Evolutionary conservation across 2,329 filamentous ascomycete species (phyloP).

Genomic region (Aspergillus pseudoviridinutans): DNA sequence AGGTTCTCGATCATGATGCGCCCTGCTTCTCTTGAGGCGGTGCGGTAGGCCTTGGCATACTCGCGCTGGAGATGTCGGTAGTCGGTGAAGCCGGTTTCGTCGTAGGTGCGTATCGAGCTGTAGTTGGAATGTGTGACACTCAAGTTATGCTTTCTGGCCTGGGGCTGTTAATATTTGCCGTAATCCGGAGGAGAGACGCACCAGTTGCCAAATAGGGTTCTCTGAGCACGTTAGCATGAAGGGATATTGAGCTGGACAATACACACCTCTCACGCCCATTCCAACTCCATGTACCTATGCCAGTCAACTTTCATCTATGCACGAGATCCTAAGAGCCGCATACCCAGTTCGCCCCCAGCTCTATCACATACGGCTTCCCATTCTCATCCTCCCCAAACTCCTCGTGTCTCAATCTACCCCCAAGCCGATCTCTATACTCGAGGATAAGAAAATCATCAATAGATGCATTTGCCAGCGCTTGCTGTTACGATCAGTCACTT

Average conservation of each 20-base stretch:
- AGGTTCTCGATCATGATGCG: conserved; percentile 55
- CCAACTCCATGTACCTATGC: conserved; percentile 42
- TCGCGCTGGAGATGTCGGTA: conserved; percentile 50
- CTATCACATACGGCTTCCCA: conserved; percentile 55
- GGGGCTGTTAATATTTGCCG: neutral
- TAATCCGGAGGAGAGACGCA: neutral
- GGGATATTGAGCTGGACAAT: too few relatives aligned
- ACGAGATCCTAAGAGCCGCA: neutral
- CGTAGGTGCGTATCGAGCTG: conserved; percentile 56
- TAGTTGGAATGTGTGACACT: conserved; percentile 58
- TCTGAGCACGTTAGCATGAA: conserved; percentile 9
- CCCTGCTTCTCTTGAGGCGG: conserved; percentile 52
- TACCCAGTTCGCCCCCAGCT: conserved; percentile 67
- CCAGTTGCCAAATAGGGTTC: conserved; percentile 57
- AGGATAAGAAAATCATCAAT: conserved; percentile 63
- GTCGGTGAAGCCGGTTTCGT: conserved; percentile 53
- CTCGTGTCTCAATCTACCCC: conserved; percentile 58
- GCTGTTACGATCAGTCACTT: conserved; percentile 30
- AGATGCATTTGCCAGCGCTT: conserved; percentile 59
- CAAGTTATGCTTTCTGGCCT: conserved; percentile 55
- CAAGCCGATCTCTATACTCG: conserved; percentile 60
- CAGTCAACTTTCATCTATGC: neutral
- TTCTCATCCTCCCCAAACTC: conserved; percentile 52
- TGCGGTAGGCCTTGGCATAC: conserved; percentile 46
- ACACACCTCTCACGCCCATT: conserved; percentile 17